Evolutionary conservation across 352 stramenopile genomes (phyloP), one percentile per base, ranked within the genome.

Genomic region (Phytophthora pini): DNA sequence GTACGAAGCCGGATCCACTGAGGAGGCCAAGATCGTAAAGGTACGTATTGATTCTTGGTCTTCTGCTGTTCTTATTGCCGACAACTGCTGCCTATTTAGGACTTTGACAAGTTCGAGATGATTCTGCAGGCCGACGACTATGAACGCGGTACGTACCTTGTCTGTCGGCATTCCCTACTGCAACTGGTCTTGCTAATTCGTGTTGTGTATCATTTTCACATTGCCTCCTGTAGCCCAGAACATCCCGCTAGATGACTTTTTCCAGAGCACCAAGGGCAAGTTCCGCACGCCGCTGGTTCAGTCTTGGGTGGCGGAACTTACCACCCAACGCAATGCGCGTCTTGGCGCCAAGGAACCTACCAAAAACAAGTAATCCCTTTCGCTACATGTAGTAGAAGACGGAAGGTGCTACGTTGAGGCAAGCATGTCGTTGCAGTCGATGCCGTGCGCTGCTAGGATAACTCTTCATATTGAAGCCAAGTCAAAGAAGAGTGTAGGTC

Each of bases 21-120:
- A 91, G 46, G 91, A 97, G 64, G 88, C 94, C 15, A 87, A 88
- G 60, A 83, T 97, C 34, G 88, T 98, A 57, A 98, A 97, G 79
- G 80, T 85, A 20, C 1, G 40, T 46, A 12, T 12, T 36, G 15
- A 9, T 2, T 38, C 11, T 41, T 56, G 4, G 38, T 12, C 7
- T 43, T 3, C 24, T 46, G 4, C 12, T 15, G 36, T 10, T 47
- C n/a, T 22, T 54, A 15, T n/a, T 52, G 22, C 34, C 61, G 12
- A 74, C 41, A 4, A 22, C 8, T 43, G 7, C n/a, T 64, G 36
- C 22, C 12, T 10, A 2, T 29, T 5, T 43, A 90, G 75, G 94
- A 98, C 69, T 95, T 98, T 74, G 94, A 98, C 70, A 98, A 98
- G 72, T 94, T 98, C 56, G 94, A 98, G 72, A 98, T 98, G 92